Evolutionary conservation across 257 asterid genomes (phyloP).

Genomic region (Solanum tacnaense): DNA sequence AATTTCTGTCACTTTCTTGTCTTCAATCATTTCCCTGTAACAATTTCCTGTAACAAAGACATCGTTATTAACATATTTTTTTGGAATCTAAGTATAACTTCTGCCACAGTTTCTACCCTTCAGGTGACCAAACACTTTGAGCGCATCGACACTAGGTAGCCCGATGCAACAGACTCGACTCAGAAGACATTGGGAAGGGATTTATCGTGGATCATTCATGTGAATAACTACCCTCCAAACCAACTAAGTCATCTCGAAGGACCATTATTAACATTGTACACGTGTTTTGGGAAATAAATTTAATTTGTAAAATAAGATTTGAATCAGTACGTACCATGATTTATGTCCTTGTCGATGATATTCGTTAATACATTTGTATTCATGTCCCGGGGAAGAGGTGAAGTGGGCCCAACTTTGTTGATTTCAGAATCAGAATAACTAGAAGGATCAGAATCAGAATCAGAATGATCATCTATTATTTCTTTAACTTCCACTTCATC

Average conservation of each 20-base stretch:
- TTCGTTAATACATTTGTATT: neutral
- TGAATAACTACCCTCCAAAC: neutral
- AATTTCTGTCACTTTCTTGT: constrained; percentile 12
- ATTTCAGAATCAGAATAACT: constrained; percentile 12
- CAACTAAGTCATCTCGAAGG: neutral
- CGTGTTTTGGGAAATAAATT: neutral
- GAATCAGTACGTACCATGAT: neutral
- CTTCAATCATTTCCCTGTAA: neutral
- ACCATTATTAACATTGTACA: neutral
- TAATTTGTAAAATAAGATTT: neutral
- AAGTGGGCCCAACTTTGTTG: constrained; percentile 29
- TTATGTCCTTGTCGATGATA: neutral
- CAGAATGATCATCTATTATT: constrained; percentile 10
- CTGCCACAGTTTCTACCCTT: neutral
- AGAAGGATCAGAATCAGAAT: constrained; percentile 19
- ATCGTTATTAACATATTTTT: neutral
- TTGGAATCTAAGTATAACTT: too few relatives aligned
- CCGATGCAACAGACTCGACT: neutral
- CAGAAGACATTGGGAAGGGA: neutral
- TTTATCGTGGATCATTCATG: too few relatives aligned
- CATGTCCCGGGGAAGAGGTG: constrained; percentile 8
- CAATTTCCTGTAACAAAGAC: neutral
- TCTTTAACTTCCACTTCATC: constrained; percentile 20
- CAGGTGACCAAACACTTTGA: too few relatives aligned
- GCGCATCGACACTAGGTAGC: too few relatives aligned